These are phyloP conservation scores for Peniophora sp. DNA, from an alignment of 1,284 basidiomycete genomes.

Conservation along the genomic window DNA sequence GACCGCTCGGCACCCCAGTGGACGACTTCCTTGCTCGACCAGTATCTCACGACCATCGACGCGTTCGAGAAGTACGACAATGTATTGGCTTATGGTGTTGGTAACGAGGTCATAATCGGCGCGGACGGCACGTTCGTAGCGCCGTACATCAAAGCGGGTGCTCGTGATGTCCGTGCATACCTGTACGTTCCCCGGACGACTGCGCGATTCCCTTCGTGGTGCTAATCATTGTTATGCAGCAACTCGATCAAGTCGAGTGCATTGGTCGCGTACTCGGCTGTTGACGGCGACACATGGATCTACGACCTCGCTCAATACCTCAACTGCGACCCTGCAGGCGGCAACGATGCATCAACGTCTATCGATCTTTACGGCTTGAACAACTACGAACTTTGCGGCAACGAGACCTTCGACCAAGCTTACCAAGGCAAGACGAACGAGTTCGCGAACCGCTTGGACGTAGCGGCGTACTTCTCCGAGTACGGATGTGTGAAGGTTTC, in stretches of 20 bases:
- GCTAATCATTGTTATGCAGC: constrained; percentile 25
- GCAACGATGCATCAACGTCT: constrained; percentile 49
- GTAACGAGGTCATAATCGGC: constrained; percentile 78
- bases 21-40: constrained; percentile 77
- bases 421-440: constrained; percentile 47
- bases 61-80: constrained; percentile 80
- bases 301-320: constrained; percentile 74
- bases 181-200: constrained; percentile 37
- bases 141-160: constrained; percentile 86
- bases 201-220: not conserved
- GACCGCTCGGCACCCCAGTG: constrained; percentile 71
- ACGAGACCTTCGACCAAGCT: constrained; percentile 46
- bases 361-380: constrained; percentile 85
- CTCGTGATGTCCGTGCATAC: constrained; percentile 82
- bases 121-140: constrained; percentile 46
- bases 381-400: constrained; percentile 79
- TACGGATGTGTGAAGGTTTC: constrained; percentile 67
- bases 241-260: constrained; percentile 59
- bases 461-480: constrained; percentile 87
- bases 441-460: constrained; percentile 57
- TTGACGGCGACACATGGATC: constrained; percentile 70
- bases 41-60: constrained; percentile 75
- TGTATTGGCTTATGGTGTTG: constrained; percentile 78
- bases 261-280: constrained; percentile 81
- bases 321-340: constrained; percentile 58